Percentiles rank a stretch among this genome's conserved stretches.
Conservation (phyloP, 352 stramenopile genomes). For the Phytophthora pluvialis region DNA sequence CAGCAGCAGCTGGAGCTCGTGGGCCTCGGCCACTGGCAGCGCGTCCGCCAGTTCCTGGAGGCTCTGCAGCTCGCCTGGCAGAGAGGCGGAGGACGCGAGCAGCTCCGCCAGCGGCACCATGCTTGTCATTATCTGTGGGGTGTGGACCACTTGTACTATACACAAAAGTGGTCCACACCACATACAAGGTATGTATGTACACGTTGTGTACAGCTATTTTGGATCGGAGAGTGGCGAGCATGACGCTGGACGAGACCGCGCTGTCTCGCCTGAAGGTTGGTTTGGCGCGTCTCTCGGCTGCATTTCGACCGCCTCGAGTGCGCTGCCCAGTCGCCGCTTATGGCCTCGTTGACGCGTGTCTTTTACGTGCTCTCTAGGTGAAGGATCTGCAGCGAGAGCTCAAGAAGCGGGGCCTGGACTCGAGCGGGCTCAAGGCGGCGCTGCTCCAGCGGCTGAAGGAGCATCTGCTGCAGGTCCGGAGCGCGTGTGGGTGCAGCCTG, state of each 20-base stretch:
- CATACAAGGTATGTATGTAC: no score
- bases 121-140: no score
- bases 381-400: conserved; percentile 62
- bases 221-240: no score
- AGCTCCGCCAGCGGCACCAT: no score
- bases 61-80: background rate
- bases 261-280: conserved; percentile 35
- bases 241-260: conserved; percentile 26
- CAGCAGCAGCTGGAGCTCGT: conserved; percentile 15
- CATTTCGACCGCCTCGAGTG: no score
- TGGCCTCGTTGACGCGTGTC: no score
- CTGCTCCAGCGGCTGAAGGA: conserved; percentile 47
- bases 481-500: background rate
- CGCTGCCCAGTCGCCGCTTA: background rate
- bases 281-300: background rate
- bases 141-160: no score
- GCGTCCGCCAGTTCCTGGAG: conserved; percentile 23
- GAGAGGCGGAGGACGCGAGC: no score
- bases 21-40: conserved; percentile 3
- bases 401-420: conserved; percentile 47
- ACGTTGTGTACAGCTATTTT: no score
- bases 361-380: conserved; percentile 43
- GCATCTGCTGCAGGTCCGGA: conserved; percentile 36
- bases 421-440: conserved; percentile 47
- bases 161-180: no score